Conservation (phyloP, 2,329 filamentous ascomycete genomes). For the Graphiopsis chlorocephala region DNA sequence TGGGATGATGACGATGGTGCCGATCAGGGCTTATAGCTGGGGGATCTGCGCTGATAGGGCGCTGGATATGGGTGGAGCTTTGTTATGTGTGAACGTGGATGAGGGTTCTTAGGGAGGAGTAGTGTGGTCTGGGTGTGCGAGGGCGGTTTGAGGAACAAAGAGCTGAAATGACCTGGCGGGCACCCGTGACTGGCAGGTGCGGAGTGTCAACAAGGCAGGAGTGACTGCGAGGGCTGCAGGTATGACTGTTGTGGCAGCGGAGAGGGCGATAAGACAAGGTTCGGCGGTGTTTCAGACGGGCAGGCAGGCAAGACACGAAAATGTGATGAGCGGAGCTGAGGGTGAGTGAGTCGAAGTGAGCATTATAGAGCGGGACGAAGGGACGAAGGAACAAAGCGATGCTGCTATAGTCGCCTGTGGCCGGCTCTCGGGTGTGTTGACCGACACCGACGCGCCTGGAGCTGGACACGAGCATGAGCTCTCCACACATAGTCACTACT, state of each 20-base stretch:
- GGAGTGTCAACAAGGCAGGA: conserved; percentile 13
- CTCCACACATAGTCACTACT: neutral
- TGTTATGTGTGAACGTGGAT: neutral
- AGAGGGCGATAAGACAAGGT: conserved; percentile 14
- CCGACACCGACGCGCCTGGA: neutral
- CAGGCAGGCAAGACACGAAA: neutral
- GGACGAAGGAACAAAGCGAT: neutral
- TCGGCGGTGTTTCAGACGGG: conserved; percentile 1
- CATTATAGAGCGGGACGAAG: neutral
- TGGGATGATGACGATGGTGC: conserved; percentile 1
- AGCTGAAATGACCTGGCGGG: conserved; percentile 10
- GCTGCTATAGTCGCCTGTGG: neutral
- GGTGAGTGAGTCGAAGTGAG: neutral
- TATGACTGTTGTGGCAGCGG: neutral
- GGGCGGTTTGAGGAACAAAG: conserved; percentile 6
- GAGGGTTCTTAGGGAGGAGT: neutral
- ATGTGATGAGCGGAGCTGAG: conserved; percentile 1
- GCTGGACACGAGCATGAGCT: neutral
- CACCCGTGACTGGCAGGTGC: conserved; percentile 8
- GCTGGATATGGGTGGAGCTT: neutral
- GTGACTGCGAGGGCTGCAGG: conserved; percentile 5
- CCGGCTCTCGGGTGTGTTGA: neutral
- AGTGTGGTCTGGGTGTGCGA: neutral
- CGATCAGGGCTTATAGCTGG: neutral
- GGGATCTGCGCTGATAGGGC: conserved; percentile 7